These are phyloP conservation scores for Angophora floribunda DNA, from an alignment of 345 rosid genomes.

Conservation along the genomic window DNA sequence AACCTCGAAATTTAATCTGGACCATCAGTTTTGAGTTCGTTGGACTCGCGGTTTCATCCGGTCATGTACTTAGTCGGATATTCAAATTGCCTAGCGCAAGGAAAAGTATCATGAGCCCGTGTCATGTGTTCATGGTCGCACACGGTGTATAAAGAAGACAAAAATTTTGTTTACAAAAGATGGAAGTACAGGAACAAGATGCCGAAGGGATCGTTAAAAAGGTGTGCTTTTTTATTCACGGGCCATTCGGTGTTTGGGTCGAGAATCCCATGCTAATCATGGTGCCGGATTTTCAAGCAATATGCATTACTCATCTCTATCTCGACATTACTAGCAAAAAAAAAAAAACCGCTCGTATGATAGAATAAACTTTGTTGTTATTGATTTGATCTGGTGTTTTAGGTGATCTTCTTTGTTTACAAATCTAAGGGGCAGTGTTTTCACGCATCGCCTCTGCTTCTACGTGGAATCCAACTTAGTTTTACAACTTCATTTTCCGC, in stretches of 20 bases:
- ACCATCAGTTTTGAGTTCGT: neutral
- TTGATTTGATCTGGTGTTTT: neutral
- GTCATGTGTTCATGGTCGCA: no score
- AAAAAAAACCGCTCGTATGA: neutral
- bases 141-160: no score
- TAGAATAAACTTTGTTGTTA: neutral
- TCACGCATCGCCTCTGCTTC: neutral
- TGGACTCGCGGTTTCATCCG: neutral
- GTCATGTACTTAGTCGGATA: neutral
- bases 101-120: neutral
- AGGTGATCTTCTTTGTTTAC: neutral
- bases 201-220: neutral
- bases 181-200: neutral
- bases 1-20: neutral
- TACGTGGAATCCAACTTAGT: neutral
- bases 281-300: neutral
- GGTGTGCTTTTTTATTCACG: neutral
- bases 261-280: neutral
- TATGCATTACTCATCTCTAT: neutral
- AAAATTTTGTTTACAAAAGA: neutral
- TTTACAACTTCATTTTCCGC: neutral
- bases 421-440: neutral
- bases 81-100: neutral
- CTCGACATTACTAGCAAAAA: neutral
- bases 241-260: neutral